Evolutionary conservation across 108 stramenopile species (phyloP).

Genomic region (Cyclotella choctawhatcheeana): DNA sequence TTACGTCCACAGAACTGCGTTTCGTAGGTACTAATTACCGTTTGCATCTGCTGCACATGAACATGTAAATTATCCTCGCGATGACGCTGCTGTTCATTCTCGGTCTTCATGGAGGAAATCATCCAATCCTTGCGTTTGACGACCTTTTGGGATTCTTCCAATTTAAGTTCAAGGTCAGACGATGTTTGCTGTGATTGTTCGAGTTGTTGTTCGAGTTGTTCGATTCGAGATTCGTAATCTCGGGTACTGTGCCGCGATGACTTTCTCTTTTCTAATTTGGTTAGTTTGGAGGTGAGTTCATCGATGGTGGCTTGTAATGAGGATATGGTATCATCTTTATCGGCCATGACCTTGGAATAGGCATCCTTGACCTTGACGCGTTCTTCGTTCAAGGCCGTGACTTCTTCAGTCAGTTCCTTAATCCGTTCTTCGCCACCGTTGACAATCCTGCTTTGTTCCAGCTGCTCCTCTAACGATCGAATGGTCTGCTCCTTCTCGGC

Average conservation of each 20-base stretch:
- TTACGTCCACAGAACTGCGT: conserved; percentile 22
- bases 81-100: conserved; percentile 29
- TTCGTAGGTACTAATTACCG: conserved; percentile 35
- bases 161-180: not conserved
- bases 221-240: not conserved
- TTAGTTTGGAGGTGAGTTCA: not conserved
- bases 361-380: not conserved
- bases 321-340: conserved; percentile 33
- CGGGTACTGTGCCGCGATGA: not conserved
- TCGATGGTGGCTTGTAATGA: conserved; percentile 11
- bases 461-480: conserved; percentile 12
- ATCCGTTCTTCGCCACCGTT: conserved; percentile 14
- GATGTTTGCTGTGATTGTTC: not conserved
- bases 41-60: conserved; percentile 19
- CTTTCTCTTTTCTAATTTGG: not conserved
- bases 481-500: conserved; percentile 30
- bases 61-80: conserved; percentile 28
- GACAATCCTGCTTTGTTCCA: not conserved
- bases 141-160: conserved; percentile 28
- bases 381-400: not conserved
- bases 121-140: conserved; percentile 46
- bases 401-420: conserved; percentile 24
- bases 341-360: conserved; percentile 16
- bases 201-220: conserved; percentile 11
- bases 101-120: conserved; percentile 33